These are phyloP conservation scores for Metschnikowia picachoensis DNA, from an alignment of 805 yeast genomes.

Conservation along the genomic window DNA sequence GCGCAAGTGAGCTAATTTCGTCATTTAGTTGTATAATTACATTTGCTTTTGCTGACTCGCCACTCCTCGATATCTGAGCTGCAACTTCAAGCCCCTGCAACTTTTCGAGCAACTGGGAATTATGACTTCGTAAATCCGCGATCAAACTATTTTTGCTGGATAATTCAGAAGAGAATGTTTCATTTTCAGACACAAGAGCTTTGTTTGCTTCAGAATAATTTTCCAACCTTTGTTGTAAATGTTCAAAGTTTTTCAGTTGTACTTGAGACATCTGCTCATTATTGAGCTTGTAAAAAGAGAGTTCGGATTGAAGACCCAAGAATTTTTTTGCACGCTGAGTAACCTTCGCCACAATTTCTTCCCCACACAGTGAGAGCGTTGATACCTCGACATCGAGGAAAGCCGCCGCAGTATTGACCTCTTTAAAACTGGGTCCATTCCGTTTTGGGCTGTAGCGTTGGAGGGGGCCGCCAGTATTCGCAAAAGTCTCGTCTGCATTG, in stretches of 20 bases:
- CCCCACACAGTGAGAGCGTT: conserved; percentile 8
- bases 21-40: conserved; percentile 28
- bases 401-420: conserved; percentile 21
- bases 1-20: conserved; percentile 26
- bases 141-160: conserved; percentile 14
- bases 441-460: not conserved
- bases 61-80: conserved; percentile 8
- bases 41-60: conserved; percentile 15
- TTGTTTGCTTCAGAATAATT: conserved; percentile 22
- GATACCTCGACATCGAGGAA: conserved; percentile 27
- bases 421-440: conserved; percentile 9
- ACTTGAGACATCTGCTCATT: conserved; percentile 31
- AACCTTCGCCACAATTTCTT: conserved; percentile 20
- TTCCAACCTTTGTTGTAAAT: conserved; percentile 20
- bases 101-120: conserved; percentile 14
- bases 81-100: conserved; percentile 17
- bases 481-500: conserved; percentile 18
- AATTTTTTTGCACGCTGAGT: conserved; percentile 25
- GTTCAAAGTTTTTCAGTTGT: conserved; percentile 22
- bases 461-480: conserved; percentile 6
- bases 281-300: conserved; percentile 31
- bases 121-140: conserved; percentile 16
- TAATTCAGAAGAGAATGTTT: conserved; percentile 7
- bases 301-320: conserved; percentile 29
- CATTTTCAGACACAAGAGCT: conserved; percentile 18